phyloP scores from a whole-genome alignment of 2,329 filamentous ascomycete genomes.

The Aureobasidium sp. region DNA sequence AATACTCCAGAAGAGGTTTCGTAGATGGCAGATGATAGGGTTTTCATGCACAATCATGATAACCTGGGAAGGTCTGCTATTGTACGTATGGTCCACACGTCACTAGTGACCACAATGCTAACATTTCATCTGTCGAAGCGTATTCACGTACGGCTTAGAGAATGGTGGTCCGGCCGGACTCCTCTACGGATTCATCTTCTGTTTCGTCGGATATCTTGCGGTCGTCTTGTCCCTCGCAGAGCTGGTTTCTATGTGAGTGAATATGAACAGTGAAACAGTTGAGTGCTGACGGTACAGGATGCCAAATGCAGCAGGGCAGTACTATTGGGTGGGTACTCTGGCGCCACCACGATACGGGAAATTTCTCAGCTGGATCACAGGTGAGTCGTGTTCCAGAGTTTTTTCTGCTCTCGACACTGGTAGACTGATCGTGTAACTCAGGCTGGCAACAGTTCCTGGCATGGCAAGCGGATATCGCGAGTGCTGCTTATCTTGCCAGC shows the following conservation, averaged over 20 bases:
- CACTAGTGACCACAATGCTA: not conserved
- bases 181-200: slow-evolving; percentile 26
- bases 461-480: not conserved
- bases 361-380: slow-evolving; percentile 37
- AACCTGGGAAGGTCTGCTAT: not conserved
- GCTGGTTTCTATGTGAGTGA: slow-evolving; percentile 33
- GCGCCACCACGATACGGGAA: slow-evolving; percentile 32
- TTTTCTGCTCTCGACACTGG: not conserved
- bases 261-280: not conserved
- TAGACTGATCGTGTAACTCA: not conserved
- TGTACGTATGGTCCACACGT: not conserved
- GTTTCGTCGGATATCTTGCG: slow-evolving; percentile 23
- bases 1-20: not conserved
- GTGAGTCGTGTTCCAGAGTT: slow-evolving; percentile 27
- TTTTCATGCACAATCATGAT: not conserved
- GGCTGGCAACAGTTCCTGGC: not conserved
- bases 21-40: not conserved
- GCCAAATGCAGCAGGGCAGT: slow-evolving; percentile 29
- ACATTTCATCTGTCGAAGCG: not conserved
- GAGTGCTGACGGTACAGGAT: not conserved
- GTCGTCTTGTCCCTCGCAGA: slow-evolving; percentile 24
- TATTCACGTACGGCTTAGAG: not conserved
- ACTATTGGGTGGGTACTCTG: slow-evolving; percentile 37
- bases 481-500: not conserved
- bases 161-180: slow-evolving; percentile 19